Conservation (phyloP, 2,329 filamentous ascomycete genomes). For the Neoascochyta sp. region DNA sequence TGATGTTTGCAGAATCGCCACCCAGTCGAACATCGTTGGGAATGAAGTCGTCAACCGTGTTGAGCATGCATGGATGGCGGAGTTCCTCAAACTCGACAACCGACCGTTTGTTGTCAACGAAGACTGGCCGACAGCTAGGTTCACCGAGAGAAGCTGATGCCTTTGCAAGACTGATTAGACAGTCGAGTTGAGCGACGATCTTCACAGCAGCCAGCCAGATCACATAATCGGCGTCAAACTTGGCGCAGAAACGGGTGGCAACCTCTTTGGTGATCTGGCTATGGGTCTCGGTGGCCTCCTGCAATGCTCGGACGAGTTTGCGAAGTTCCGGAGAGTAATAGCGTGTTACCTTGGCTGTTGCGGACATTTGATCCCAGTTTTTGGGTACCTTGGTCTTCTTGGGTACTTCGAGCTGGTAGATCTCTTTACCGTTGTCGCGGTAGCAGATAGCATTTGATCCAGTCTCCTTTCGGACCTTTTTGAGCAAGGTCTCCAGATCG, state of each 20-base stretch:
- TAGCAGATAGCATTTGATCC: constrained; percentile 61
- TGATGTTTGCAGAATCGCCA: constrained; percentile 76
- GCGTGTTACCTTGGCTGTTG: constrained; percentile 82
- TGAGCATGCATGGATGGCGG: constrained; percentile 90
- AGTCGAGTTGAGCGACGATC: constrained; percentile 88
- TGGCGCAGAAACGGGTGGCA: constrained; percentile 73
- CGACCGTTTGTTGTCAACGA: constrained; percentile 79
- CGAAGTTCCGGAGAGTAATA: constrained; percentile 89
- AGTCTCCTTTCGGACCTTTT: constrained; percentile 67
- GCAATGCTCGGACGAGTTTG: constrained; percentile 76
- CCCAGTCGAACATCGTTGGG: constrained; percentile 90
- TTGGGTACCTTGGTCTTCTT: constrained; percentile 82
- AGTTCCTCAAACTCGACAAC: constrained; percentile 89
- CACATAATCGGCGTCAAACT: constrained; percentile 83
- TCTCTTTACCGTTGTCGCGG: constrained; percentile 85
- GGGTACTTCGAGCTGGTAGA: constrained; percentile 91
- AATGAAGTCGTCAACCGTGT: constrained; percentile 88
- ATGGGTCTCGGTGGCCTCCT: constrained; percentile 92
- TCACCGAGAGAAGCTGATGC: constrained; percentile 79
- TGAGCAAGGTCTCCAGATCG: constrained; percentile 68
- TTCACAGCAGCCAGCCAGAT: constrained; percentile 87
- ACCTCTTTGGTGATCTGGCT: constrained; percentile 87
- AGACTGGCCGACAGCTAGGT: constrained; percentile 83
- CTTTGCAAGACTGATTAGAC: constrained; percentile 86
- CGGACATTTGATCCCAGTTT: constrained; percentile 93